phyloP scores from a whole-genome alignment of 2,329 filamentous ascomycete genomes.

The Epichloe coenophiala region DNA sequence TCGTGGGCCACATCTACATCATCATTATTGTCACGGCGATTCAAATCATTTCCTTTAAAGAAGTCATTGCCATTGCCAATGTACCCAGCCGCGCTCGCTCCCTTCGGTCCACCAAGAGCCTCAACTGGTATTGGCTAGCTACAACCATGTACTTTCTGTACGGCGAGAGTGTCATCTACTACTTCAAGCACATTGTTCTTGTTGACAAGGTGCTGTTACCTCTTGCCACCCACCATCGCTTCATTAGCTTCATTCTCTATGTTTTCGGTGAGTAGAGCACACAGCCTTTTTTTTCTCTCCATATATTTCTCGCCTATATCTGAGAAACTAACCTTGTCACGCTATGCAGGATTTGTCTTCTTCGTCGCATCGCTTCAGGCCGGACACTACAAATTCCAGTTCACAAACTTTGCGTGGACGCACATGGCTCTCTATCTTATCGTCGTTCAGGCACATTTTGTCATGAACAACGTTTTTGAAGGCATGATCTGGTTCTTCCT shows the following conservation, averaged over 20 bases:
- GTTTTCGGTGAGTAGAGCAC: conserved; percentile 62
- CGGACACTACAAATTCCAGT: conserved; percentile 95
- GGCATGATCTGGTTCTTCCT: conserved; percentile 99
- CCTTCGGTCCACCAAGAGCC: conserved; percentile 82
- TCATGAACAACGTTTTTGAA: conserved; percentile 99
- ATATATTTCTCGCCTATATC: background rate
- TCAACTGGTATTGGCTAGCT: conserved; percentile 99
- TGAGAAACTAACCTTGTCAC: background rate
- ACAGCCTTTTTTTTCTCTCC: background rate
- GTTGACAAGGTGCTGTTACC: conserved; percentile 88
- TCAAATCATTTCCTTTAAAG: conserved; percentile 96
- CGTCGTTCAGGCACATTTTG: conserved; percentile 94
- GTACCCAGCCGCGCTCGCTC: conserved; percentile 85
- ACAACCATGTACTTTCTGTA: conserved; percentile 99
- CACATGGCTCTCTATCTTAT: conserved; percentile 98
- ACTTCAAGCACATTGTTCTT: conserved; percentile 97
- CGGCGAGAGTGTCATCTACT: conserved; percentile 97
- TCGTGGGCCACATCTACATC: conserved; percentile 95
- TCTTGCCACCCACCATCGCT: conserved; percentile 90
- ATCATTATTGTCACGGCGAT: conserved; percentile 84
- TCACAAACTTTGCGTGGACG: conserved; percentile 98
- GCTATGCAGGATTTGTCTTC: conserved; percentile 73
- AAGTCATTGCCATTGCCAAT: conserved; percentile 95
- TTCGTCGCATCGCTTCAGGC: conserved; percentile 92
- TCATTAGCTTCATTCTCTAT: conserved; percentile 98